Evolutionary conservation across 257 asterid genomes (phyloP).

Genomic region (Cynanchum wilfordii): DNA sequence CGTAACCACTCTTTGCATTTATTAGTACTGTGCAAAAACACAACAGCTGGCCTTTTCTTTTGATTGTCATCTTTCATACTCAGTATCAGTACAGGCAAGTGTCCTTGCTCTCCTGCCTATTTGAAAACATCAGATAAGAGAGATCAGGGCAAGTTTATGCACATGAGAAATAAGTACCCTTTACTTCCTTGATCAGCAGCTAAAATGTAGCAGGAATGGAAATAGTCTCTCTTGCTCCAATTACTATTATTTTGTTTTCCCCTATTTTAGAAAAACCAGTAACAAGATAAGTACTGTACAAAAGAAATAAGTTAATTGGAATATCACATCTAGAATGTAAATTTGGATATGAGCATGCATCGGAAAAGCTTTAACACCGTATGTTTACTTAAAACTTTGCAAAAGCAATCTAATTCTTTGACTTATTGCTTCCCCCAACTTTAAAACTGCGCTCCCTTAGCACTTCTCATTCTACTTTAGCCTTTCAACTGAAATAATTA

Average conservation of each 20-base stretch:
- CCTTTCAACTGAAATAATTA: background rate
- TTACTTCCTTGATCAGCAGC: background rate
- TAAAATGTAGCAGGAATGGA: background rate
- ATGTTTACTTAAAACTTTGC: background rate
- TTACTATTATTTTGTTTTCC: background rate
- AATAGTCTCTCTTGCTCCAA: background rate
- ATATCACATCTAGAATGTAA: background rate
- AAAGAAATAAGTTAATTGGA: background rate
- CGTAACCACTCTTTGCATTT: slow-evolving; percentile 92
- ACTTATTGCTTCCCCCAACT: background rate
- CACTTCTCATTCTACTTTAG: background rate
- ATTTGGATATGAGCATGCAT: background rate
- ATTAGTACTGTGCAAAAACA: slow-evolving; percentile 80
- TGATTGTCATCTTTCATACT: slow-evolving; percentile 47
- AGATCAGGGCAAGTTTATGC: background rate
- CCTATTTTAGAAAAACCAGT: background rate
- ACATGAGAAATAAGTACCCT: background rate
- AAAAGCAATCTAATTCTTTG: background rate
- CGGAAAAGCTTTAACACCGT: background rate
- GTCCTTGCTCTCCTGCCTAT: slow-evolving; percentile 93
- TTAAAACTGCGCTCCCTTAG: background rate
- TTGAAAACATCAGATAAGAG: slow-evolving; percentile 10
- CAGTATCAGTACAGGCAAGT: slow-evolving; percentile 70
- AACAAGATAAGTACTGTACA: background rate
- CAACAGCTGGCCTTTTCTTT: slow-evolving; percentile 68